Percentiles rank a stretch among this genome's conserved stretches.
Conservation (phyloP, 345 rosid species). For the Pistacia vera region DNA sequence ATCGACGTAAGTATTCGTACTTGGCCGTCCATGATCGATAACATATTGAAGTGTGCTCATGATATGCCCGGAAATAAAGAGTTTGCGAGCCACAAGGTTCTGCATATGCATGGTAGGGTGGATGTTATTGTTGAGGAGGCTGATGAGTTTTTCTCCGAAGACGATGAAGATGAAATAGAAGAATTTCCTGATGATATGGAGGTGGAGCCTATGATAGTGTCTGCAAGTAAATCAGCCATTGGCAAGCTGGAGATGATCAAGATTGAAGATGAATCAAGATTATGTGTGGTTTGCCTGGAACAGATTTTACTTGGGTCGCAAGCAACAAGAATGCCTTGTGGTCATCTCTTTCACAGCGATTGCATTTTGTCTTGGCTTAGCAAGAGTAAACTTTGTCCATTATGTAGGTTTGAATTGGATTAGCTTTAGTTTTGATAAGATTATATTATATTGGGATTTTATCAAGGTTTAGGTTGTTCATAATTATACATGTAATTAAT, state of each 20-base stretch:
- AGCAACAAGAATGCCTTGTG: conserved; percentile 19
- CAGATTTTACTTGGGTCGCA: neutral
- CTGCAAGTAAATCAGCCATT: neutral
- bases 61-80: neutral
- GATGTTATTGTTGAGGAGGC: neutral
- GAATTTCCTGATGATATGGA: too few relatives aligned
- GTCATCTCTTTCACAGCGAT: conserved; percentile 8
- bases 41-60: neutral
- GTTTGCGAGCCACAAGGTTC: neutral
- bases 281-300: conserved; percentile 9
- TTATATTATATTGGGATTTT: too few relatives aligned
- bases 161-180: too few relatives aligned
- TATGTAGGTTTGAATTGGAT: conserved; percentile 13
- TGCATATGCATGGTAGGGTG: neutral
- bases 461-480: too few relatives aligned
- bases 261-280: neutral
- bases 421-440: too few relatives aligned
- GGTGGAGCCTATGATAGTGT: neutral
- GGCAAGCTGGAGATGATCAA: conserved; percentile 5
- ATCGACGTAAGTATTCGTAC: neutral
- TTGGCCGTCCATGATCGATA: neutral
- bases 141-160: neutral
- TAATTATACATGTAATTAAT: too few relatives aligned
- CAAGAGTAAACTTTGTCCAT: conserved; percentile 10
- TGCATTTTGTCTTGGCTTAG: conserved; percentile 15